Percentiles rank a stretch among this genome's conserved stretches.
Evolutionary conservation across 2,329 filamentous ascomycete species (phyloP).

Genomic region (Phaeosphaeriaceae sp.): DNA sequence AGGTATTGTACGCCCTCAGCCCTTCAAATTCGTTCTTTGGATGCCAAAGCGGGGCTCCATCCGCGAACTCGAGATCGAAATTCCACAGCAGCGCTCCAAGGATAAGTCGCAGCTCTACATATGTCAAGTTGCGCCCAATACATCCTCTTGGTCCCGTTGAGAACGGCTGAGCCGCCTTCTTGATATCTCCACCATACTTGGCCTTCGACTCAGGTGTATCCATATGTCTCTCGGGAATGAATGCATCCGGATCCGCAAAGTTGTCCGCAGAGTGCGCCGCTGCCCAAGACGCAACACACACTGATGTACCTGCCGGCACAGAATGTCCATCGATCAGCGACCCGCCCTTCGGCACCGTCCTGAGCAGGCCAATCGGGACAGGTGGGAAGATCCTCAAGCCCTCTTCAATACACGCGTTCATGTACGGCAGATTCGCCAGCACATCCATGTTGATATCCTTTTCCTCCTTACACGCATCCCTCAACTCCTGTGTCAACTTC

Average conservation of each 20-base stretch:
- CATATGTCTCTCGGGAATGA: constrained; percentile 47
- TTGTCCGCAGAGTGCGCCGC: constrained; percentile 39
- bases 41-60: constrained; percentile 37
- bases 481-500: constrained; percentile 35
- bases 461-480: constrained; percentile 31
- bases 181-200: constrained; percentile 29
- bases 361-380: constrained; percentile 50
- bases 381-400: constrained; percentile 56
- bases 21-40: constrained; percentile 36
- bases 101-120: constrained; percentile 44
- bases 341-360: constrained; percentile 46
- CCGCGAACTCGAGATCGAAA: constrained; percentile 43
- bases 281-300: constrained; percentile 36
- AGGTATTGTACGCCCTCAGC: constrained; percentile 40
- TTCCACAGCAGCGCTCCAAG: constrained; percentile 43
- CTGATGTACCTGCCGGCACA: constrained; percentile 44
- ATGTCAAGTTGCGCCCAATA: constrained; percentile 43
- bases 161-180: constrained; percentile 42
- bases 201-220: constrained; percentile 23
- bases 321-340: constrained; percentile 45
- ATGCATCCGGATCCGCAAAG: constrained; percentile 41
- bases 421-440: constrained; percentile 44
- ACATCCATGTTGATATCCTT: constrained; percentile 44
- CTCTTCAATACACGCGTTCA: constrained; percentile 57
- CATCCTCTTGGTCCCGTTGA: constrained; percentile 39